These are phyloP conservation scores for Globisporangium iwayamae DNA, from an alignment of 352 stramenopile genomes.

Conservation along the genomic window DNA sequence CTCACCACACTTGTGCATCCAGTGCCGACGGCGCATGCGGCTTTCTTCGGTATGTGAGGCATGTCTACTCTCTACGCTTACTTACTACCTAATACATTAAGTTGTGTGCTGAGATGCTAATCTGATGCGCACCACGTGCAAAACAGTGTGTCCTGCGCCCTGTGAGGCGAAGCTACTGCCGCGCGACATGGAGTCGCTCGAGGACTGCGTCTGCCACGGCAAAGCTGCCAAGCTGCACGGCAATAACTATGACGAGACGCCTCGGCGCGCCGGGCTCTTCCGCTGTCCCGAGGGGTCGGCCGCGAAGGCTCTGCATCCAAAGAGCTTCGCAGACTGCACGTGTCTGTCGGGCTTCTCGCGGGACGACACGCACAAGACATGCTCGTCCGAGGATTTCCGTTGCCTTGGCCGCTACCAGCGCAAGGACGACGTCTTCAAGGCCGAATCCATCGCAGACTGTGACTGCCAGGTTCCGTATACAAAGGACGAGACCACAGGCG, in stretches of 20 bases:
- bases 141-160: slow-evolving; percentile 50
- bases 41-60: slow-evolving; percentile 34
- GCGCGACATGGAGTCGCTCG: slow-evolving; percentile 74
- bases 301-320: slow-evolving; percentile 26
- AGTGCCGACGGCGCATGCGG: slow-evolving; percentile 19
- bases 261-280: slow-evolving; percentile 9
- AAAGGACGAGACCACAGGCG: slow-evolving; percentile 51
- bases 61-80: not conserved
- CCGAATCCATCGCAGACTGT: slow-evolving; percentile 64
- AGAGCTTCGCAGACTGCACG: slow-evolving; percentile 40
- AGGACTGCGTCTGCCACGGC: slow-evolving; percentile 63
- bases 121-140: not conserved
- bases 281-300: slow-evolving; percentile 33
- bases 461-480: slow-evolving; percentile 71
- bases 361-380: slow-evolving; percentile 34
- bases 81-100: too few species aligned
- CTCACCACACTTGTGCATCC: slow-evolving; percentile 12
- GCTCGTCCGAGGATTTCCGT: slow-evolving; percentile 35
- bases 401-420: slow-evolving; percentile 61
- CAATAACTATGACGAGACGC: slow-evolving; percentile 13
- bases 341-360: slow-evolving; percentile 30
- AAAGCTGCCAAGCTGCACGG: slow-evolving; percentile 6
- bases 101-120: too few species aligned
- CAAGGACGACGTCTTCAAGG: slow-evolving; percentile 23
- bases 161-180: slow-evolving; percentile 78